phyloP scores from a whole-genome alignment of 345 rosid genomes.

The Syzygium grande region DNA sequence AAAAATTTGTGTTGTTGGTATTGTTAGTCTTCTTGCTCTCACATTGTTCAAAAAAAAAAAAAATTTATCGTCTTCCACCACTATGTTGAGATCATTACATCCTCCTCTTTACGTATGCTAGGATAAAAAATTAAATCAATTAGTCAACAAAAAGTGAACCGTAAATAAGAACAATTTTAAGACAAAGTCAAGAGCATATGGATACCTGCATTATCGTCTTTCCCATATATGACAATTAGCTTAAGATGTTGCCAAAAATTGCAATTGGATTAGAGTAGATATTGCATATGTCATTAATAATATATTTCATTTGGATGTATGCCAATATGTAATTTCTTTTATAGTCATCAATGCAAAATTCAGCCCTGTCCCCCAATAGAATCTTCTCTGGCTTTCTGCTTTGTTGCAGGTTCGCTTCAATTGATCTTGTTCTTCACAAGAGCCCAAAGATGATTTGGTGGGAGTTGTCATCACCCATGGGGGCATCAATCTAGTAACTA shows the following conservation, averaged over 20 bases:
- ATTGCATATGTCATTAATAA: not conserved
- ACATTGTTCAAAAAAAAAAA: too few relatives aligned
- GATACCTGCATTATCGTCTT: not conserved
- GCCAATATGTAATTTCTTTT: not conserved
- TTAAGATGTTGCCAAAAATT: not conserved
- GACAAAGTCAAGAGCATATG: not conserved
- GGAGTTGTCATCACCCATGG: not conserved
- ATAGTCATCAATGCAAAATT: not conserved
- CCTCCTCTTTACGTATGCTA: not conserved
- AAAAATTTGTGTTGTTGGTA: not conserved
- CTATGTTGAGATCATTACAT: not conserved
- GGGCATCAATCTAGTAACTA: not conserved
- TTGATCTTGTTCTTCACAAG: not conserved
- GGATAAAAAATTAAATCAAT: not conserved
- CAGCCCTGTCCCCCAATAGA: not conserved
- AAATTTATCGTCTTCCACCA: not conserved
- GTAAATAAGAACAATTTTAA: rapidly evolving
- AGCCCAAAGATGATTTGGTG: not conserved
- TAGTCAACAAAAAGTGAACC: too few relatives aligned
- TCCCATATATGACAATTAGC: not conserved
- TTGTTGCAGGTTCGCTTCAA: not conserved
- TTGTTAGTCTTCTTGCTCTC: not conserved
- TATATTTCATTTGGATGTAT: not conserved
- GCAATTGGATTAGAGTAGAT: not conserved
- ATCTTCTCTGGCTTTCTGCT: not conserved